phyloP scores from a whole-genome alignment of 768 basidiomycete genomes.

The Tylopilus subfusipes region DNA sequence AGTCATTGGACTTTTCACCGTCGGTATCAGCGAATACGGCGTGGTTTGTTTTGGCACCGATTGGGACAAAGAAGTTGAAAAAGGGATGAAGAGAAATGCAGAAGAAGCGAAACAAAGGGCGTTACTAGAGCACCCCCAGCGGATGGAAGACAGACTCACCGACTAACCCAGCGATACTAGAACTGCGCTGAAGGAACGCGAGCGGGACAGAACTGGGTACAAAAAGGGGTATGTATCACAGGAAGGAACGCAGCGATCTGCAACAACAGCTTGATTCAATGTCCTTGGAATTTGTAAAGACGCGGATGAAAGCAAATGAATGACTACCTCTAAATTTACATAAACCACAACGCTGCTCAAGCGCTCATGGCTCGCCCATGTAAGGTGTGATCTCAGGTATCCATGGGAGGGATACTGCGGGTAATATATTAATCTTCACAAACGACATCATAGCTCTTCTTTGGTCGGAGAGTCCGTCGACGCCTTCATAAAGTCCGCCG shows the following conservation, averaged over 20 bases:
- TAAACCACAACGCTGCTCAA: no score
- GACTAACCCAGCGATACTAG: slow-evolving; percentile 10
- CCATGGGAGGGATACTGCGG: neutral
- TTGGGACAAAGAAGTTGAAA: slow-evolving; percentile 45
- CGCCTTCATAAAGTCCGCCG: slow-evolving; percentile 47
- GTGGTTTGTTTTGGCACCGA: slow-evolving; percentile 54
- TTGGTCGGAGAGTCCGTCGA: slow-evolving; percentile 37
- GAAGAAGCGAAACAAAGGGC: slow-evolving; percentile 31
- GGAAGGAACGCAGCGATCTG: neutral
- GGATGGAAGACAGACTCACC: slow-evolving; percentile 12
- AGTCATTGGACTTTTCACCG: slow-evolving; percentile 66
- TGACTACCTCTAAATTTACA: neutral
- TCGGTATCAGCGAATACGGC: slow-evolving; percentile 64
- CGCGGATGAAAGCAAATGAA: neutral
- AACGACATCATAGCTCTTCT: slow-evolving; percentile 28
- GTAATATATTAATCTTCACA: slow-evolving; percentile 1
- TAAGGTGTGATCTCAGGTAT: neutral
- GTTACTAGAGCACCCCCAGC: slow-evolving; percentile 19
- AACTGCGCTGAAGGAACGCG: neutral
- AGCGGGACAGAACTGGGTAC: neutral
- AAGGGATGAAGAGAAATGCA: slow-evolving; percentile 37
- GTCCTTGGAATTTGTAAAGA: neutral
- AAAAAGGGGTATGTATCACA: neutral
- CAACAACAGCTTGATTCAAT: neutral
- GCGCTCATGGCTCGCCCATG: neutral